Conservation (phyloP, 768 basidiomycete species). For the Lepiota subincarnata region DNA sequence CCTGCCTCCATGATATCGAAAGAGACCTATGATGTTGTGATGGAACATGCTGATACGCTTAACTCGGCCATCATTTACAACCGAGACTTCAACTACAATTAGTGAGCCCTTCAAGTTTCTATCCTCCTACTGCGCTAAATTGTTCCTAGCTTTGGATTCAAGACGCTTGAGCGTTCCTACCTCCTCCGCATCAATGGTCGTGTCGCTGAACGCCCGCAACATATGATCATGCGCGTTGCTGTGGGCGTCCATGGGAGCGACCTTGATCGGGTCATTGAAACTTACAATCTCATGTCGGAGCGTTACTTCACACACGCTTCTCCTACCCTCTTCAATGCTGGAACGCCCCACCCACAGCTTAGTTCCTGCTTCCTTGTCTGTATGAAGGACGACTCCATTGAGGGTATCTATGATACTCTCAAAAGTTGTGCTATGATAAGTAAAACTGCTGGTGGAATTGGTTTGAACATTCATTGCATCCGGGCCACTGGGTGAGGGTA, state of each 20-base stretch:
- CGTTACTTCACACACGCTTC: slow-evolving; percentile 98
- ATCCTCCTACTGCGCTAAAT: not conserved
- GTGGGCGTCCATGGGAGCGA: slow-evolving; percentile 93
- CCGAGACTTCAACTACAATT: slow-evolving; percentile 97
- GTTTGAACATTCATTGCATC: slow-evolving; percentile 93
- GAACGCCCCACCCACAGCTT: slow-evolving; percentile 92
- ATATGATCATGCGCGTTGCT: slow-evolving; percentile 99
- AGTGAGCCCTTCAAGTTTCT: slow-evolving; percentile 40
- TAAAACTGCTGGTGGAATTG: slow-evolving; percentile 98
- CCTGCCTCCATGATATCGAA: slow-evolving; percentile 90
- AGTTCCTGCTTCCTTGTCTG: slow-evolving; percentile 96
- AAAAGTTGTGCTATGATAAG: slow-evolving; percentile 99
- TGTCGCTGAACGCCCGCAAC: slow-evolving; percentile 95
- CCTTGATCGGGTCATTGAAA: slow-evolving; percentile 85
- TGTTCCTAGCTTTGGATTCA: slow-evolving; percentile 87
- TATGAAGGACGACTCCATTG: slow-evolving; percentile 99
- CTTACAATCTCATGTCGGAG: slow-evolving; percentile 95
- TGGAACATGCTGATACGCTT: slow-evolving; percentile 72
- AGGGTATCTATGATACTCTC: slow-evolving; percentile 98
- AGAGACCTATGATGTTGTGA: slow-evolving; percentile 78
- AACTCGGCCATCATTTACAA: slow-evolving; percentile 97
- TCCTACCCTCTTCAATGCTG: slow-evolving; percentile 97
- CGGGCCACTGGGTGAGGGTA: slow-evolving; percentile 81
- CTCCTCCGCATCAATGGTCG: slow-evolving; percentile 91
- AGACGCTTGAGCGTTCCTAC: slow-evolving; percentile 97